Base-by-base conservation (phyloP, 306 rosid genomes). In the Arachis hypogaea region DNA sequence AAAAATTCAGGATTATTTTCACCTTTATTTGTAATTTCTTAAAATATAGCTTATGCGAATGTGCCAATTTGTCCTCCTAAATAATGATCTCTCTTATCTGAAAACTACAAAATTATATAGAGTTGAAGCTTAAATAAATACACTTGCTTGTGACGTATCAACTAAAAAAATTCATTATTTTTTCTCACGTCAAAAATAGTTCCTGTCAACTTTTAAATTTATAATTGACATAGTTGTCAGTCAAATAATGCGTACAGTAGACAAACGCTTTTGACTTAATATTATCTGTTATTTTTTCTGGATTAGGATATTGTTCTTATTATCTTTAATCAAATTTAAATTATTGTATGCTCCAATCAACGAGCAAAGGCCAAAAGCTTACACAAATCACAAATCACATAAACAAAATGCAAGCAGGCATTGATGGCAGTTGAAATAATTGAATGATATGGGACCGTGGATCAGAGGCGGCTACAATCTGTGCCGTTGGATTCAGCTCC, bases 381-480 rank as follows among this genome's bases (percentile, higher is more conserved):
- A 44, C 52, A 7, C 29, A 55, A 75, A 40, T 56, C 57, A 74
- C 47, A 68, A 75, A 40, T 56, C 57, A 74, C 47, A 68, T 38
- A 70, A 65, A 61, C 42, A 33, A 33, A 76, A 14, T 44, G 49
- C 29, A 54, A n/a, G 9, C 14, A 22, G 51, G 36, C 63, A 60
- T 50, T 1, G 79, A 68, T 59, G 79, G 78, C 84, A 59, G 91
- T 86, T 85, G 97, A 87, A 80, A 82, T 76, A 56, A 68, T 82
- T 66, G 80, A 83, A 74, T 63, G 6, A 65, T 70, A 46, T 2
- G 0, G 0, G 36, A 7, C 92, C 91, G 82, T 86, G 18, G 90
- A 89, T 82, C 2, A 36, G 71, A 74, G 97, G 97, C 96, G 95
- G 98, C 97, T 82, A 4, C 38, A 68, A 70, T 73, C 44, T 61